phyloP scores from a whole-genome alignment of 148 eudicot genomes.

The Amaranthus cruentus region DNA sequence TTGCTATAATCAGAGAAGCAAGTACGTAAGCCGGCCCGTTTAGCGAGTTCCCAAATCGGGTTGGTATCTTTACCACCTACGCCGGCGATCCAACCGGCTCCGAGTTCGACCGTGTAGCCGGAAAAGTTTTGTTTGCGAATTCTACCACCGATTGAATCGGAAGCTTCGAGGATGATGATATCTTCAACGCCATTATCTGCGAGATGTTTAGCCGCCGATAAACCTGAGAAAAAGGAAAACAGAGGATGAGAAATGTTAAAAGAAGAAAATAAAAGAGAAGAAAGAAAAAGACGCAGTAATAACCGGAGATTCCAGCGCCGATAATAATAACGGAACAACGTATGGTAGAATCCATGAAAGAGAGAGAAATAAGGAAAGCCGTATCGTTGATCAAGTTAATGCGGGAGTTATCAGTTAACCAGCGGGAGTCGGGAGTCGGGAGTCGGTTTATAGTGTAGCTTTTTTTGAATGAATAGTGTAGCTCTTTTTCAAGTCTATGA shows the following conservation, averaged over 20 bases:
- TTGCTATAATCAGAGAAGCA: slow-evolving; percentile 77
- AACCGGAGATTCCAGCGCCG: slow-evolving; percentile 92
- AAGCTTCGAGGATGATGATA: slow-evolving; percentile 64
- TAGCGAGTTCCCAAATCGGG: slow-evolving; percentile 81
- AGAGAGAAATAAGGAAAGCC: neutral
- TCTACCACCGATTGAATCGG: slow-evolving; percentile 73
- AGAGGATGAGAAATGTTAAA: neutral
- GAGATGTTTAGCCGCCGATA: slow-evolving; percentile 69
- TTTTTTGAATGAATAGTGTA: no score
- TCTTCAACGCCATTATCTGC: slow-evolving; percentile 81
- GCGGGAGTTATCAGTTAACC: no score
- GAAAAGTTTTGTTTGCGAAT: slow-evolving; percentile 56
- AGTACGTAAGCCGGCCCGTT: slow-evolving; percentile 52
- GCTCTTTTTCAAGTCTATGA: no score
- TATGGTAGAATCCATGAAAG: slow-evolving; percentile 52
- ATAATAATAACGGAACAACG: slow-evolving; percentile 65
- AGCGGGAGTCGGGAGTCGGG: no score
- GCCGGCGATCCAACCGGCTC: slow-evolving; percentile 95
- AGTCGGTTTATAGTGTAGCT: no score
- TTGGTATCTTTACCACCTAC: slow-evolving; percentile 69
- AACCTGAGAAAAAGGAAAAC: slow-evolving; percentile 33
- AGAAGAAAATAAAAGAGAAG: neutral
- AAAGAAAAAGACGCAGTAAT: neutral
- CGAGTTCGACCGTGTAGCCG: slow-evolving; percentile 75
- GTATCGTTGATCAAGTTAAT: no score